Evolutionary conservation across 1,284 basidiomycete genomes (phyloP).

Genomic region (Trametes pubescens): DNA sequence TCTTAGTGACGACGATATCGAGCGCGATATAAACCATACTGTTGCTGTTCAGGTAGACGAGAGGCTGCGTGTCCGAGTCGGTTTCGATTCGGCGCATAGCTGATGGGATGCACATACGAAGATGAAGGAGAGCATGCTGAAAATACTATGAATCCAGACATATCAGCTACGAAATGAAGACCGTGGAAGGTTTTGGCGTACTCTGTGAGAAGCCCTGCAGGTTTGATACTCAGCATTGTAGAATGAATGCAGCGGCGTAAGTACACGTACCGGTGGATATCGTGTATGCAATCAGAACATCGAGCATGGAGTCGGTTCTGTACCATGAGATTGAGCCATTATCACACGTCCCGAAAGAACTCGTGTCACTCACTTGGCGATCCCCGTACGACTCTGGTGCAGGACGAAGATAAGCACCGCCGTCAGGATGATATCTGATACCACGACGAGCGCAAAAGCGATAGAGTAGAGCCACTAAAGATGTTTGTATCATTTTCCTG

Average conservation of each 20-base stretch:
- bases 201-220: not conserved
- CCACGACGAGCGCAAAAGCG: constrained; percentile 2
- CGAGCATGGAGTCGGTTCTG: constrained; percentile 9
- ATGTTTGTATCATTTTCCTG: not conserved
- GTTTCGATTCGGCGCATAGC: not conserved
- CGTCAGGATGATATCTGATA: constrained; percentile 6
- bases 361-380: not conserved
- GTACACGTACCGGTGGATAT: constrained; percentile 2
- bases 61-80: not conserved
- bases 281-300: constrained; percentile 3
- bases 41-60: constrained; percentile 1
- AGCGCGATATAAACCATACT: constrained; percentile 11
- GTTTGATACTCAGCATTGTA: not conserved
- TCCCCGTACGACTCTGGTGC: constrained; percentile 2
- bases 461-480: constrained; percentile 6
- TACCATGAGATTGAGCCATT: no score
- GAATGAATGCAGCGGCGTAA: not conserved
- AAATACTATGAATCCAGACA: not conserved
- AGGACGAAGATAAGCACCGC: not conserved
- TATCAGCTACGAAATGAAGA: not conserved
- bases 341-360: not conserved
- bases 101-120: not conserved
- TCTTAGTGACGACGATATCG: constrained; percentile 6
- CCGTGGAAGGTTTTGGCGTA: not conserved
- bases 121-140: constrained; percentile 4